Percentiles rank a stretch among this genome's conserved stretches.
These are phyloP conservation scores for Russula virescens DNA, from an alignment of 768 basidiomycete species.

Conservation along the genomic window DNA sequence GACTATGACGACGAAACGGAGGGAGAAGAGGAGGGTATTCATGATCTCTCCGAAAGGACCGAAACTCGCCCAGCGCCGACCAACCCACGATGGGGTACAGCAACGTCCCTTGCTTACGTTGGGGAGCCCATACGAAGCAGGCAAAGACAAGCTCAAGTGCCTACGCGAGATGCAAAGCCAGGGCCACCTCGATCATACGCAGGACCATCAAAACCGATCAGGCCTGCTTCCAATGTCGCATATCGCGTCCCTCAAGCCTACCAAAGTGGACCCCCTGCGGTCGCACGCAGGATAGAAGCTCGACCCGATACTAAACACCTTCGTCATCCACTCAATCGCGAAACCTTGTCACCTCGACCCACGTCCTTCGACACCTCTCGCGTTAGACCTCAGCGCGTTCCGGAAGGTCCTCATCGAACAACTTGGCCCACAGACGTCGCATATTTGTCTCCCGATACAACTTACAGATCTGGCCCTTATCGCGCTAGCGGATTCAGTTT, in stretches of 20 bases:
- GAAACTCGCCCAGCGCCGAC: not conserved
- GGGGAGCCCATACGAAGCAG: not conserved
- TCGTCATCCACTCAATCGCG: not conserved
- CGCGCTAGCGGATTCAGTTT: not conserved
- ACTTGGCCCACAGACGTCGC: slow-evolving; percentile 4
- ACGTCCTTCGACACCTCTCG: not conserved
- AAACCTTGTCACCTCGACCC: not conserved
- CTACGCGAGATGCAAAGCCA: not conserved
- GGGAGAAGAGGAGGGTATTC: not conserved
- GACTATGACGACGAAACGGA: not conserved
- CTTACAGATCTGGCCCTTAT: not conserved
- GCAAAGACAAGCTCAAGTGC: not conserved
- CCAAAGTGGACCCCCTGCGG: not conserved
- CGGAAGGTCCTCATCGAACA: not conserved
- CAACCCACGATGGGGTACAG: not conserved
- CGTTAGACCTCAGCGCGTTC: not conserved
- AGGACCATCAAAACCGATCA: not conserved
- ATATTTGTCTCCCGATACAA: not conserved
- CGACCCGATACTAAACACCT: not conserved
- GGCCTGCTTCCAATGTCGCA: not conserved
- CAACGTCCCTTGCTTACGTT: not conserved
- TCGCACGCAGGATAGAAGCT: not conserved
- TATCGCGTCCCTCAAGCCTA: not conserved
- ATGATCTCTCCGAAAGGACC: not conserved
- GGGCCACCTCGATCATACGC: not conserved